Base-by-base conservation (phyloP, 1,139 yeast genomes). In the Nakaseomyces delphensis region DNA sequence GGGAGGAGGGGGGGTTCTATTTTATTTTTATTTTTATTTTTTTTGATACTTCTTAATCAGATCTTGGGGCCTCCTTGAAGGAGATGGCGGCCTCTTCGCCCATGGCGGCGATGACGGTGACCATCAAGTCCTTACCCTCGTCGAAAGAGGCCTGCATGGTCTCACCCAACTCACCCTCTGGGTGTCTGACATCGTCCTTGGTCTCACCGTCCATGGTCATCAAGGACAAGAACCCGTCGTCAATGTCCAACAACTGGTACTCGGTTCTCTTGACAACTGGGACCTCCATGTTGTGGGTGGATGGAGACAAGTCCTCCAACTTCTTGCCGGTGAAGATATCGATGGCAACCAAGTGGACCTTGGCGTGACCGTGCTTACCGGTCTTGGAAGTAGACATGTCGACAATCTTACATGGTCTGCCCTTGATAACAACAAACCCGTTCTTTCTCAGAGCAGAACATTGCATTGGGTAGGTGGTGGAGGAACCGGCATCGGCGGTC, bases 281-380 rank as follows among this genome's bases (percentile, higher is more conserved):
- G 68, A 91, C 97, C 74, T 91, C 97, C 97, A 91, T 89, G 77
- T 91, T 91, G 81, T 91, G 98, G 77, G 98, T 91, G 55, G 98
- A 91, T 74, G 98, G 98, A 59, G 98, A 91, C 71, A 91, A 84
- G 74, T 91, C 98, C 79, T 91, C 98, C 73, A 89, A 83, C 79
- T 91, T 91, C 89, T 91, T 93, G 73, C 89, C 87, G 66, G 98
- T 91, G 89, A 91, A 91, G 71, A 91, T 89, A 71, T 91, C 98
- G 64, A 83, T 81, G 69, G 97, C 97, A 59, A 91, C 96, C 76
- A 91, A 81, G 75, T 91, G 97, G 73, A 91, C 98, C 82, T 91
- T 91, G 70, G 98, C 98, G 91, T 91, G 98, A 76, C 98, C 98
- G 83, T 91, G 98, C 96, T 91, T 91, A 77, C 98, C 98, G 63